Base-by-base conservation (phyloP, 176 grass and related monocot species). In the Phragmites australis region DNA sequence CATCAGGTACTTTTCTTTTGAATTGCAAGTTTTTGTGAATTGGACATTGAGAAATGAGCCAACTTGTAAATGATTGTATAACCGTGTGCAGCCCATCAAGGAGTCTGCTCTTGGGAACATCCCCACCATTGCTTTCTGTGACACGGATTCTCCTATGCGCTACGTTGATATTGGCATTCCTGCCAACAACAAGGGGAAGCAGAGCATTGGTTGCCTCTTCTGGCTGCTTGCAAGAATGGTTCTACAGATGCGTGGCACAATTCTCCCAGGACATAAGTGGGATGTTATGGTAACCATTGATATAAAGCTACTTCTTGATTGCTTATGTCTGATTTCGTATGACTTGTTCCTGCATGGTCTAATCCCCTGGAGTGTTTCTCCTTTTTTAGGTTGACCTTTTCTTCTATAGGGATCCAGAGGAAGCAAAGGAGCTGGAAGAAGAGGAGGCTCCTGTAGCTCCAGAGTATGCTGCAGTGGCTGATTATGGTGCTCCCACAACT, bases 121-220 rank as follows among this genome's bases (percentile, higher is more conserved):
- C 22, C 72, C 72, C 22, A 75, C 72, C 37, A 75, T 75, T 44
- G 72, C 72, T 39, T 75, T 75, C 72, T 97, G 93, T 3, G 93
- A 97, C 74, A 97, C 93, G 5, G 93, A 97, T 68, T 97, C 93
- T 54, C 93, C 93, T 3, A 97, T 97, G 93, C 88, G 90, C 11
- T 97, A 97, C 2, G 93, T 97, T 14, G 93, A 97, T 83, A 93
- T 97, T 23, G 90, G 93, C 19, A 93, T 97, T 77, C 93, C 93
- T 47, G 85, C 93, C 2, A 97, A 97, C 79, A 97, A 97, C 87
- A 97, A 97, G 87, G 93, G 93, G 50, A 97, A 93, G 59, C 79
- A 90, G 79, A 92, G 90, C 70, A 97, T 97, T 52, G 93, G 93
- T 32, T 97, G 93, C 65, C 85, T 97, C 21, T 97, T 87, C 75